phyloP scores from a whole-genome alignment of 495 filamentous ascomycete genomes.

The Penicillium steckii region DNA sequence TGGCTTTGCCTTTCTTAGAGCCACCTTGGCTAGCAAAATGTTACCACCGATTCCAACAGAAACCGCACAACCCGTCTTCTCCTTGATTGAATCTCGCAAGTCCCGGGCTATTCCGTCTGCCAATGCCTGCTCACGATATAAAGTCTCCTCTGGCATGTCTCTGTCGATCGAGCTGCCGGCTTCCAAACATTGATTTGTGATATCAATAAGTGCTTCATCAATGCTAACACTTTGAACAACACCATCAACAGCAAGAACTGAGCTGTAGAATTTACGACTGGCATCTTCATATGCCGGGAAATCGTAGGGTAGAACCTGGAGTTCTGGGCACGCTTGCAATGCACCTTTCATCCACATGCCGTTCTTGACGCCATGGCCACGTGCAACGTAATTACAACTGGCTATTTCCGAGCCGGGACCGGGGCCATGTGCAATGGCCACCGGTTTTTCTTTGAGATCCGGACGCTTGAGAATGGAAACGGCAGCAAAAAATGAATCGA shows the following conservation, averaged over 20 bases:
- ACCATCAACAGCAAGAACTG: conserved; percentile 75
- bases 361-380: conserved; percentile 83
- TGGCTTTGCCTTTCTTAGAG: conserved; percentile 88
- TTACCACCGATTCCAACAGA: conserved; percentile 95
- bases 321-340: conserved; percentile 74
- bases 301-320: conserved; percentile 88
- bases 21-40: conserved; percentile 86
- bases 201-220: conserved; percentile 86
- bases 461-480: conserved; percentile 80
- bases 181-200: conserved; percentile 64
- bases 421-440: conserved; percentile 82
- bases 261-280: conserved; percentile 81
- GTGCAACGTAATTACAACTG: conserved; percentile 92
- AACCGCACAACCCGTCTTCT: conserved; percentile 77
- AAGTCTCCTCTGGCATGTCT: conserved; percentile 67
- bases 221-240: conserved; percentile 94
- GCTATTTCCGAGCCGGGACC: conserved; percentile 88
- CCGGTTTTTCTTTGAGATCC: conserved; percentile 75
- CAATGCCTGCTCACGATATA: conserved; percentile 78
- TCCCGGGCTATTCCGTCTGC: conserved; percentile 69
- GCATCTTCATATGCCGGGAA: conserved; percentile 93
- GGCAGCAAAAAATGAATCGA: conserved; percentile 96
- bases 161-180: conserved; percentile 66
- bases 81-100: conserved; percentile 67
- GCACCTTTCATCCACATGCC: conserved; percentile 99